These are phyloP conservation scores for Peronospora belbahrii DNA, from an alignment of 352 stramenopile species.

Conservation along the genomic window DNA sequence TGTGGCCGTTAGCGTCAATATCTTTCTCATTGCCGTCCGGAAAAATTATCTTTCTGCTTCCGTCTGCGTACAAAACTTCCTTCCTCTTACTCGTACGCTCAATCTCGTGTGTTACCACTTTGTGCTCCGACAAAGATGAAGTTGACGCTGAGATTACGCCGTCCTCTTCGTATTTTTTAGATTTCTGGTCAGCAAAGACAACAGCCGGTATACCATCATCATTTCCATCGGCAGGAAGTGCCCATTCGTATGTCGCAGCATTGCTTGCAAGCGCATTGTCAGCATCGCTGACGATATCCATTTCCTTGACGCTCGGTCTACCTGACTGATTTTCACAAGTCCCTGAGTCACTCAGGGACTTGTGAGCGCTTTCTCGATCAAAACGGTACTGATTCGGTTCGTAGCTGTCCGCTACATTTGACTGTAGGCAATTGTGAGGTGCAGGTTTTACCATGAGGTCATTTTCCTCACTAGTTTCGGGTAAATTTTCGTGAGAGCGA, in stretches of 20 bases:
- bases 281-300: not conserved
- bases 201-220: constrained; percentile 3
- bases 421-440: constrained; percentile 5
- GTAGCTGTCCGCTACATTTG: constrained; percentile 13
- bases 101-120: constrained; percentile 31
- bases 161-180: not conserved
- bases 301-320: not conserved
- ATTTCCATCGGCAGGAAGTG: constrained; percentile 8
- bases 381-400: constrained; percentile 34
- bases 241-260: constrained; percentile 14
- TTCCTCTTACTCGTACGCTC: constrained; percentile 49
- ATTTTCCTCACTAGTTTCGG: not conserved
- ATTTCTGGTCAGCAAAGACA: constrained; percentile 1
- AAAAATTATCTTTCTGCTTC: constrained; percentile 77
- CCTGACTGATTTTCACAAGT: not conserved
- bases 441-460: not conserved
- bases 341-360: constrained; percentile 3
- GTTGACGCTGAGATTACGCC: constrained; percentile 3
- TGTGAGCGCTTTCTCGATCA: constrained; percentile 13
- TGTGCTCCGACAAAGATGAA: constrained; percentile 13
- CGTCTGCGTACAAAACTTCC: constrained; percentile 50
- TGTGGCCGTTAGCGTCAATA: constrained; percentile 80
- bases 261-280: not conserved
- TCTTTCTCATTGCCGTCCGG: constrained; percentile 92
- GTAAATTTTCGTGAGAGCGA: constrained; percentile 1